A percentile compares a stretch with the other conserved stretches of the same genome.
Evolutionary conservation across 2,329 filamentous ascomycete genomes (phyloP).

Genomic region (Huntiella omanensis): DNA sequence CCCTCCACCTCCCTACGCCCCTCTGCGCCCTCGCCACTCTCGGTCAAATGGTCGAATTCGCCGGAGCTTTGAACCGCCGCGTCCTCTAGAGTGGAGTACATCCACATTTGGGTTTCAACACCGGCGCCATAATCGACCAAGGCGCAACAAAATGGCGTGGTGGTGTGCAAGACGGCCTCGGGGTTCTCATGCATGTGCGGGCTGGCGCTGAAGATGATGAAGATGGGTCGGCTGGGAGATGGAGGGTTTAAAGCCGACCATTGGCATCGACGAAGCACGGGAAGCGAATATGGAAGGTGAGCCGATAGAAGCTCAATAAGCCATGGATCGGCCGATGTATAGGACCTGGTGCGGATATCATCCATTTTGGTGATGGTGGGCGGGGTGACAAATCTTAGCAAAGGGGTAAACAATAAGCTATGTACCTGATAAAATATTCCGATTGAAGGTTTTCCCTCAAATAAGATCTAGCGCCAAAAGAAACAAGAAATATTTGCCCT

Average conservation of each 20-base stretch:
- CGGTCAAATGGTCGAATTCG: slow-evolving; percentile 1
- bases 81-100: slow-evolving; percentile 36
- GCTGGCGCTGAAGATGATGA: slow-evolving; percentile 21
- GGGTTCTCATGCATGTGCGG: slow-evolving; percentile 4
- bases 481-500: too few species aligned
- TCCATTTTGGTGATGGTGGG: neutral
- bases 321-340: neutral
- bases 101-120: slow-evolving; percentile 46
- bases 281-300: slow-evolving; percentile 38
- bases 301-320: slow-evolving; percentile 23
- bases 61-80: slow-evolving; percentile 4
- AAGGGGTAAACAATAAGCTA: too few species aligned
- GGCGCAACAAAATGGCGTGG: slow-evolving; percentile 29
- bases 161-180: neutral
- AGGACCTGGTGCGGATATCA: neutral
- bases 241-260: slow-evolving; percentile 20
- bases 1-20: slow-evolving; percentile 19
- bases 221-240: neutral
- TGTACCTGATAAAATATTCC: too few species aligned
- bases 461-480: too few species aligned
- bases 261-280: slow-evolving; percentile 43
- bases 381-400: neutral
- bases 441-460: too few species aligned
- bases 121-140: slow-evolving; percentile 41
- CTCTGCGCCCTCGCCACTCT: slow-evolving; percentile 15